Conservation (phyloP, 306 rosid species). For the Inga laurina region DNA sequence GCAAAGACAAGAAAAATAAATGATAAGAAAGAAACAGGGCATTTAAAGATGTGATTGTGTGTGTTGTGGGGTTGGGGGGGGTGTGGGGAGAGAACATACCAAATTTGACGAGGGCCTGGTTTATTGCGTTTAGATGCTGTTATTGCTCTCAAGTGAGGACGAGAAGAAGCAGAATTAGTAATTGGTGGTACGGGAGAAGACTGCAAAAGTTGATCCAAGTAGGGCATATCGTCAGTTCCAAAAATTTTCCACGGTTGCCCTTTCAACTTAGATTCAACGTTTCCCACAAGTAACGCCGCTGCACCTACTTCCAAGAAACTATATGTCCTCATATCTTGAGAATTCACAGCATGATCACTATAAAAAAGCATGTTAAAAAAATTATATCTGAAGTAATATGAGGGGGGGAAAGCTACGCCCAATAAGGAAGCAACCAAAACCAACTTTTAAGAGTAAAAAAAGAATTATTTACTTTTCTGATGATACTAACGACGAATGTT, state of each 20-base stretch:
- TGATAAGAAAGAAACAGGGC: conserved; percentile 17
- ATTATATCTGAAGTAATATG: conserved; percentile 23
- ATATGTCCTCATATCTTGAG: conserved; percentile 73
- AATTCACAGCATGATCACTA: conserved; percentile 67
- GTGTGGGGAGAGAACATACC: conserved; percentile 48
- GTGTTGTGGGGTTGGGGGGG: background rate
- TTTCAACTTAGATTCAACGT: conserved; percentile 81
- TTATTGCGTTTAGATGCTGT: conserved; percentile 92
- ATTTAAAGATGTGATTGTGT: conserved; percentile 2
- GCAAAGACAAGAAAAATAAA: background rate
- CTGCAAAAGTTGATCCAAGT: conserved; percentile 89
- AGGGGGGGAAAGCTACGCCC: conserved; percentile 11
- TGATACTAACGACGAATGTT: conserved; percentile 54
- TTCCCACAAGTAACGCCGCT: conserved; percentile 88
- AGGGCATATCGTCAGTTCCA: conserved; percentile 98
- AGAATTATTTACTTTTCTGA: conserved; percentile 58
- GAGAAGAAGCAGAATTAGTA: conserved; percentile 78
- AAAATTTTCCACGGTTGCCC: conserved; percentile 90
- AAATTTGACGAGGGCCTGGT: conserved; percentile 75
- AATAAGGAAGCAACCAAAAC: conserved; percentile 27
- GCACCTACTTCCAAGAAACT: conserved; percentile 95
- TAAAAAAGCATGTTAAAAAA: conserved; percentile 36
- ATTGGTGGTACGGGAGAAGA: conserved; percentile 84
- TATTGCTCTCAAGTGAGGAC: conserved; percentile 90
- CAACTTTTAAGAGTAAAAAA: conserved; percentile 21